A percentile compares a stretch with the other conserved stretches of the same genome.
phyloP scores from a whole-genome alignment of 176 grass and related monocot genomes.

The Phoenix roebelenii region DNA sequence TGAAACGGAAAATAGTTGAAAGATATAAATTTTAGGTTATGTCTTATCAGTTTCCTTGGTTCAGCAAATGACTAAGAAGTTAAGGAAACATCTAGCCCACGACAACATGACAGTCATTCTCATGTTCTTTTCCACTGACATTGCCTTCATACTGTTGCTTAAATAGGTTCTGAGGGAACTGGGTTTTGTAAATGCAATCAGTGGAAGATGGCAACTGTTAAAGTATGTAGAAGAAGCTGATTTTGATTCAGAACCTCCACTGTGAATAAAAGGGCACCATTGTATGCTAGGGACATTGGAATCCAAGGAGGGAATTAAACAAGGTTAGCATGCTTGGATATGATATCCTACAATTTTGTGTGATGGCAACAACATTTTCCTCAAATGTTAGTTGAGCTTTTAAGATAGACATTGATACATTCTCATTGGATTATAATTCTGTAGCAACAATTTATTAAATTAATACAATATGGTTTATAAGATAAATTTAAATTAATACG shows the following conservation, averaged over 20 bases:
- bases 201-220: conserved; percentile 36
- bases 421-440: too few relatives aligned
- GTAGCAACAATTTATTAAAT: too few relatives aligned
- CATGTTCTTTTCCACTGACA: background rate
- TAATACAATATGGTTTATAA: too few relatives aligned
- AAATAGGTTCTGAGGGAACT: conserved; percentile 41
- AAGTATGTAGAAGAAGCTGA: conserved; percentile 70
- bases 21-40: too few relatives aligned
- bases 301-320: conserved; percentile 28
- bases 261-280: conserved; percentile 29
- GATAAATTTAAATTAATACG: too few relatives aligned
- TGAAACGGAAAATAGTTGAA: too few relatives aligned
- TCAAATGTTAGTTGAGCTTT: background rate
- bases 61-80: too few relatives aligned
- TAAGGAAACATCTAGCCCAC: too few relatives aligned
- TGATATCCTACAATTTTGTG: background rate
- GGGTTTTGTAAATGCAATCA: conserved; percentile 17
- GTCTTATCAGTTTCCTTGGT: too few relatives aligned
- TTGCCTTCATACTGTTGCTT: background rate
- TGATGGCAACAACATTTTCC: background rate
- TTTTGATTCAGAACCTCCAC: conserved; percentile 51
- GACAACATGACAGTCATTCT: too few relatives aligned
- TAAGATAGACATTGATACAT: too few relatives aligned
- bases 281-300: conserved; percentile 28
- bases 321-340: conserved; percentile 30